Conservation (phyloP, 495 filamentous ascomycete genomes). For the Aspergillus egyptiacus region DNA sequence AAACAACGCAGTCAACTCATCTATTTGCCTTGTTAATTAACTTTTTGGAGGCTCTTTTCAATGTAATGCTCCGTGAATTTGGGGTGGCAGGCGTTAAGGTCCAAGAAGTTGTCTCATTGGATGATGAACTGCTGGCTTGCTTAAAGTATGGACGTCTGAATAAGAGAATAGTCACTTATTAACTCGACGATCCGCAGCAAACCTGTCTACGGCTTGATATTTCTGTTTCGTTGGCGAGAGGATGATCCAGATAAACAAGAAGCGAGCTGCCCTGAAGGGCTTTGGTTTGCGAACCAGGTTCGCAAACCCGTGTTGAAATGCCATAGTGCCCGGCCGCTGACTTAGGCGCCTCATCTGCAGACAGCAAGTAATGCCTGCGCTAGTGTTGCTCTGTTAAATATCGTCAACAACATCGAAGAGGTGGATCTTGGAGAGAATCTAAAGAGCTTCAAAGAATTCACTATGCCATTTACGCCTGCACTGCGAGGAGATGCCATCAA, state of each 20-base stretch:
- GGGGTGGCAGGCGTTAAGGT: constrained; percentile 69
- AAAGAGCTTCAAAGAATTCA: constrained; percentile 63
- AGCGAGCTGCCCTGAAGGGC: constrained; percentile 53
- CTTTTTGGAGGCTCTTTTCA: constrained; percentile 65
- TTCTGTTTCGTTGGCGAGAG: constrained; percentile 67
- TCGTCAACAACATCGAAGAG: constrained; percentile 72
- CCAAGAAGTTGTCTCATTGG: constrained; percentile 71
- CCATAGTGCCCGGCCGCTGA: not conserved
- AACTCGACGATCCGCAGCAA: constrained; percentile 37
- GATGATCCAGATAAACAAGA: constrained; percentile 54
- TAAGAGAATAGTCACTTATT: not conserved
- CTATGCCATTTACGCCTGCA: constrained; percentile 59
- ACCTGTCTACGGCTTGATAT: constrained; percentile 76
- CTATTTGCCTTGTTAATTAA: not conserved
- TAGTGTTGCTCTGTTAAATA: constrained; percentile 82
- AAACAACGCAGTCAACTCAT: no score
- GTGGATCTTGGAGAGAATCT: constrained; percentile 64
- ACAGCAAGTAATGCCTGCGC: constrained; percentile 79
- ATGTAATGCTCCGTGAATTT: constrained; percentile 71
- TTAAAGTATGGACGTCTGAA: constrained; percentile 48
- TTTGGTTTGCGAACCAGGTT: constrained; percentile 97
- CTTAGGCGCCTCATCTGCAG: constrained; percentile 31
- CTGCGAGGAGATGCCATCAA: constrained; percentile 69
- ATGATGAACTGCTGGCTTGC: constrained; percentile 57
- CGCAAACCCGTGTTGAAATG: constrained; percentile 4